phyloP scores from a whole-genome alignment of 495 filamentous ascomycete genomes.

The Lasiosphaeris hirsuta region DNA sequence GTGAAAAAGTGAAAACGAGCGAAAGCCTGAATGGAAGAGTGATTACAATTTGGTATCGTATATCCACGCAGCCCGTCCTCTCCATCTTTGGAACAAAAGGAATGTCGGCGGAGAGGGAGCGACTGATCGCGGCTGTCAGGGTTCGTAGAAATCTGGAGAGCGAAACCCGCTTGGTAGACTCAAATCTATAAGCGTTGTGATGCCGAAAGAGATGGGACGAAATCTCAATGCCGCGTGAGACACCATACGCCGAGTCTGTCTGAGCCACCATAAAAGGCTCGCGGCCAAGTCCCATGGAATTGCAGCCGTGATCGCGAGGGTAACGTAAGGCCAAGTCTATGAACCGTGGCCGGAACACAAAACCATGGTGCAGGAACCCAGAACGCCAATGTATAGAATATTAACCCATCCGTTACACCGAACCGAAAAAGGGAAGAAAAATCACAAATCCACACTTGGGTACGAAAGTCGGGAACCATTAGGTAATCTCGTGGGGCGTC shows the following conservation, averaged over 20 bases:
- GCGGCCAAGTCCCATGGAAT: background rate
- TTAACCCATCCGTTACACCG: constrained; percentile 33
- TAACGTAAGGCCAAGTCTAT: constrained; percentile 27
- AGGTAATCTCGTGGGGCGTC: background rate
- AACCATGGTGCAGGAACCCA: constrained; percentile 20
- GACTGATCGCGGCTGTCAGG: background rate
- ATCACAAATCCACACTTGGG: constrained; percentile 21
- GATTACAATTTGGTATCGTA: constrained; percentile 10
- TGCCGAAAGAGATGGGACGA: background rate
- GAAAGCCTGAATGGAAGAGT: constrained; percentile 1
- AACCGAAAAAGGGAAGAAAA: constrained; percentile 17
- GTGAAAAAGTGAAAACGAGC: constrained; percentile 6
- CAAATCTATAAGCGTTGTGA: background rate
- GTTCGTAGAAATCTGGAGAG: background rate
- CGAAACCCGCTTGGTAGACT: too few species aligned
- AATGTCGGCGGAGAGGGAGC: background rate
- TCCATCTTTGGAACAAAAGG: background rate
- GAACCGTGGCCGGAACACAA: constrained; percentile 21
- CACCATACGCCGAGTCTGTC: too few species aligned
- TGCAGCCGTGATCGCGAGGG: background rate
- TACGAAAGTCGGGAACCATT: background rate
- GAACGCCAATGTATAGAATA: constrained; percentile 36
- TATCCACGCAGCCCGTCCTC: background rate
- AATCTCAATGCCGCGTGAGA: too few species aligned
- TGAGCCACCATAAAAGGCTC: too few species aligned